Conservation (phyloP, 1,284 basidiomycete genomes). For the Ustilago hordei region DNA sequence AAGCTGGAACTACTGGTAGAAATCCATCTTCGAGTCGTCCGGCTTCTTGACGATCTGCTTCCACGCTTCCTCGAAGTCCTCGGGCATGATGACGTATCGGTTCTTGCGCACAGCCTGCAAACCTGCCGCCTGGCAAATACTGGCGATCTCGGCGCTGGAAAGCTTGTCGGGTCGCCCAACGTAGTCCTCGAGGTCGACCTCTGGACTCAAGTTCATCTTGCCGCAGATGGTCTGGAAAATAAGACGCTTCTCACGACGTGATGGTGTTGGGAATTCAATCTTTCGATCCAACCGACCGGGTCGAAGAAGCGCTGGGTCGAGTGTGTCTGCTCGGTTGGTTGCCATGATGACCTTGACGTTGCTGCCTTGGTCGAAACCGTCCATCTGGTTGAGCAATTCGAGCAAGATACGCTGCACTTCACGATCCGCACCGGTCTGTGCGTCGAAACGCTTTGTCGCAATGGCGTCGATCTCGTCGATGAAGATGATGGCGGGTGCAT, state of each 20-base stretch:
- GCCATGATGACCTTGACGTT: conserved; percentile 83
- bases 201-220: conserved; percentile 98
- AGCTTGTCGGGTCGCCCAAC: conserved; percentile 96
- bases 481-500: conserved; percentile 98
- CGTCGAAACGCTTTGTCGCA: conserved; percentile 99
- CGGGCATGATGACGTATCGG: conserved; percentile 93
- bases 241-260: conserved; percentile 91
- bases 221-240: conserved; percentile 98
- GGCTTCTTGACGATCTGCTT: conserved; percentile 68
- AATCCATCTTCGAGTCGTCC: conserved; percentile 67
- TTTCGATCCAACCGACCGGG: conserved; percentile 98
- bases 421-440: conserved; percentile 97
- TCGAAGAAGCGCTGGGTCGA: conserved; percentile 90
- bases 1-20: conserved; percentile 57
- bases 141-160: conserved; percentile 93
- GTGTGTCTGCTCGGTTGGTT: conserved; percentile 69
- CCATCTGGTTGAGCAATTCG: conserved; percentile 99
- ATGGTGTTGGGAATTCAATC: conserved; percentile 97
- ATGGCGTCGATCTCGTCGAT: conserved; percentile 99
- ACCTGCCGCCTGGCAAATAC: conserved; percentile 96
- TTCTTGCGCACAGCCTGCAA: conserved; percentile 98
- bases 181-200: conserved; percentile 98
- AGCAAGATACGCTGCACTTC: conserved; percentile 99
- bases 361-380: conserved; percentile 98
- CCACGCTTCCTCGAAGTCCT: conserved; percentile 83